phyloP scores from a whole-genome alignment of 2,329 filamentous ascomycete species.

The Proliferodiscus dingleyae region DNA sequence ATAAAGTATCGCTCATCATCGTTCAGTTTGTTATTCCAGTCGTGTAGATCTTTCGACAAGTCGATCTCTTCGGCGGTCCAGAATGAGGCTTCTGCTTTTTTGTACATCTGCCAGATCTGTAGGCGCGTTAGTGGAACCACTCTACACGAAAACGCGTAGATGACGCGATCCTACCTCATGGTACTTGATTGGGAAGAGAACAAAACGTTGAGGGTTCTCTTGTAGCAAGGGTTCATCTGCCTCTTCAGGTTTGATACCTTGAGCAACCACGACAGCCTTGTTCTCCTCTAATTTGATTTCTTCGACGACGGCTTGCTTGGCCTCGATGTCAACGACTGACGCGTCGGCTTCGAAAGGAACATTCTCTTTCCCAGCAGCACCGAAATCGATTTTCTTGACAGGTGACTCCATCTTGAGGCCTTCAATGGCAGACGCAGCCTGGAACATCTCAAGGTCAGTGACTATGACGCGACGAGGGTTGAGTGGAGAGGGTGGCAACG shows the following conservation, averaged over 20 bases:
- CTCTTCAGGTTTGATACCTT: slow-evolving; percentile 44
- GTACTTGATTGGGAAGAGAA: slow-evolving; percentile 98
- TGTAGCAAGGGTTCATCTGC: slow-evolving; percentile 84
- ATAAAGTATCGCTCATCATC: slow-evolving; percentile 98
- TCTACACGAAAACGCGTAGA: slow-evolving; percentile 61
- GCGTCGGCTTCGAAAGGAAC: slow-evolving; percentile 46
- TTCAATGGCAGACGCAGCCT: slow-evolving; percentile 85
- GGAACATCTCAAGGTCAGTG: slow-evolving; percentile 28
- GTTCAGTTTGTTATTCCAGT: slow-evolving; percentile 97
- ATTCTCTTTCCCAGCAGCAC: slow-evolving; percentile 77
- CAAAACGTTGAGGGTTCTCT: slow-evolving; percentile 94
- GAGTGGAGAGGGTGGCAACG: slow-evolving; percentile 33
- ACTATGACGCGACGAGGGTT: slow-evolving; percentile 29
- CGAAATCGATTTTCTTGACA: slow-evolving; percentile 82
- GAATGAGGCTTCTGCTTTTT: slow-evolving; percentile 99
- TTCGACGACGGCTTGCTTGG: slow-evolving; percentile 52
- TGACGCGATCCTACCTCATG: slow-evolving; percentile 70
- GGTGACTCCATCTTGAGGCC: slow-evolving; percentile 88
- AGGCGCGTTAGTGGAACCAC: slow-evolving; percentile 36
- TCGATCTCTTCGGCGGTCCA: slow-evolving; percentile 99
- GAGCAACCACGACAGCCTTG: slow-evolving; percentile 34
- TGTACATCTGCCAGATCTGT: slow-evolving; percentile 99
- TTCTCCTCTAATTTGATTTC: slow-evolving; percentile 42
- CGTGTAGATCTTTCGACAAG: slow-evolving; percentile 95
- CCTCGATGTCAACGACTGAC: slow-evolving; percentile 49